Base-by-base conservation (phyloP, 805 yeast species). In the Saccharomyces eubayanus region DNA sequence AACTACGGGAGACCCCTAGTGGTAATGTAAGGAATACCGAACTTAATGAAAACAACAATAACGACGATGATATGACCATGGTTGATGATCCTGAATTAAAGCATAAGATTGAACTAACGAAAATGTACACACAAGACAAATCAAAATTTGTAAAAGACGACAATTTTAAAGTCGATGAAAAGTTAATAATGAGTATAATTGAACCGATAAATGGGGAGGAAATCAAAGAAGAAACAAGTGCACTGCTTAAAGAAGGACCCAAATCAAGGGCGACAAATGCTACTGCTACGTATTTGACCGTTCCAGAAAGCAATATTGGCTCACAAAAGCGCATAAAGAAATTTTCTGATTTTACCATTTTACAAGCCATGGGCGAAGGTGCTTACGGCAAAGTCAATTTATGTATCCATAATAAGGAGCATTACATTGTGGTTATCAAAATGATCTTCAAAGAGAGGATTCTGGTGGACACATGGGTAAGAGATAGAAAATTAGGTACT, bases 401-500 rank as follows among this genome's bases (percentile, higher is more conserved):
- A 30, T 92, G 87, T 2, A 78, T 79, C 65, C 84, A 84, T 63
- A 79, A 77, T 46, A 74, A 77, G 16, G 90, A 85, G 59, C 69
- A 70, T 1, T 83, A 87, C 66, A 78, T 76, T 55, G 84, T 89
- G 41, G 87, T 92, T n/a, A 80, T 91, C 55, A 92, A 92, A 68
- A 82, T 94, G 56, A 94, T 92, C 45, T 85, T 87, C 65, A 92
- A 92, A 64, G 96, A 89, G 59, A 78, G 96, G 53, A 92, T 92
- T 61, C 74, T 94, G 61, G 96, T 92, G 16, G 98, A 94, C 67
- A 89, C 97, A 0, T 92, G 99, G 99, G 95, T 89, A 2, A 77
- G 97, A 52, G 98, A 94, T 68, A 79, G 96, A 21, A 80, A 79
- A 56, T 72, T 91, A 36, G 98, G 98, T 3, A 90, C 96, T 0